A percentile compares a stretch with the other conserved stretches of the same genome.
phyloP scores from a whole-genome alignment of 345 rosid species.

The Triadica sebifera region DNA sequence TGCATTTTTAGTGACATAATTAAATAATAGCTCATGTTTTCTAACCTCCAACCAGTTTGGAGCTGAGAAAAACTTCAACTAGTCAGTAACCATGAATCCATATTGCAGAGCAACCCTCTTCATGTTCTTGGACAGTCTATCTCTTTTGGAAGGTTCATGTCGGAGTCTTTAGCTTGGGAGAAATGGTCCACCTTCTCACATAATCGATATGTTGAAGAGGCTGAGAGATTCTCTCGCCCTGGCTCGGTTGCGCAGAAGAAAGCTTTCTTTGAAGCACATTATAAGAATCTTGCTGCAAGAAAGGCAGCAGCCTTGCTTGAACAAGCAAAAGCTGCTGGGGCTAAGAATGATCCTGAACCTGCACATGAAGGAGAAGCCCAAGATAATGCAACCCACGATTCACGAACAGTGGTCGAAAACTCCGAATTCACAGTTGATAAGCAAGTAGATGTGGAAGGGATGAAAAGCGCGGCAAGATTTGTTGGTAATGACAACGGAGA shows the following conservation, averaged over 20 bases:
- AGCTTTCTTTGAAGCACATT: slow-evolving; percentile 54
- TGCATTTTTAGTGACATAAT: too few species aligned
- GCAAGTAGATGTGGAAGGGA: slow-evolving; percentile 17
- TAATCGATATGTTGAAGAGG: slow-evolving; percentile 46
- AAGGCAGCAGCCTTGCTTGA: slow-evolving; percentile 42
- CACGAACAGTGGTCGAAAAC: background rate
- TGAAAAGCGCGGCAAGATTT: slow-evolving; percentile 7
- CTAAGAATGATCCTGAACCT: slow-evolving; percentile 9
- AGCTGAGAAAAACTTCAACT: background rate
- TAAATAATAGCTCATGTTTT: too few species aligned
- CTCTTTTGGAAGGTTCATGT: slow-evolving; percentile 46
- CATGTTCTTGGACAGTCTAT: slow-evolving; percentile 37
- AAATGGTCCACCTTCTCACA: slow-evolving; percentile 46
- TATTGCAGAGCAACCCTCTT: slow-evolving; percentile 31
- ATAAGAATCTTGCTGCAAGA: slow-evolving; percentile 39
- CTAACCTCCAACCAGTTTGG: background rate
- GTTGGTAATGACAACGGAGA: slow-evolving; percentile 16
- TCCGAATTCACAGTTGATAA: background rate
- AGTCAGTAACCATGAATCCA: background rate
- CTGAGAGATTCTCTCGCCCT: slow-evolving; percentile 42
- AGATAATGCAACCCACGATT: background rate
- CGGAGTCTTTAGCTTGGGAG: slow-evolving; percentile 43
- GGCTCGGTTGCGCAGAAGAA: slow-evolving; percentile 54
- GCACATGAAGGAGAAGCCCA: background rate
- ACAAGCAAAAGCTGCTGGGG: slow-evolving; percentile 25